Base-by-base conservation (phyloP, 2,329 filamentous ascomycete genomes). In the Plenodomus lindquistii region DNA sequence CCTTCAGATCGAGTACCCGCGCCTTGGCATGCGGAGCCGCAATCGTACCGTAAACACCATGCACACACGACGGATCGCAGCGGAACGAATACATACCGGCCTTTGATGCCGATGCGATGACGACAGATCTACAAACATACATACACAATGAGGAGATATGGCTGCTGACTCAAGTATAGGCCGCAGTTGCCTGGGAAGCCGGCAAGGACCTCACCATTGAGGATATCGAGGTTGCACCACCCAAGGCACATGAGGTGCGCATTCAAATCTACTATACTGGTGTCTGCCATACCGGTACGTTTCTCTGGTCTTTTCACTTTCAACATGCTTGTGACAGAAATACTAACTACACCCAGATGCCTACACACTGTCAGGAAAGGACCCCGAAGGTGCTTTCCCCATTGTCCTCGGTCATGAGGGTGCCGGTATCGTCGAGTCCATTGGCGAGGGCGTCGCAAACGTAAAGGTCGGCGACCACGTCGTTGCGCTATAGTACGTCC, bases 191-290 rank as follows among this genome's bases (percentile, higher is more conserved):
- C 73, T 99, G 94, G 94, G 93, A 92, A 77, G 91, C 94, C 40
- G 92, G 89, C 72, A 89, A 96, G 79, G 87, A 90, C 62, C 84
- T 99, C 59, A 85, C 81, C 66, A 83, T 97, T 62, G 94, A 99
- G 78, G 90, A 96, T 63, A 81, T 99, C 66, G 92, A 97, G 78
- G 94, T 99, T 59, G 85, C 82, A 44, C 88, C 93, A 55, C 94
- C 94, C 51, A 86, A 82, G 76, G 92, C 93, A 54, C 85, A 96
- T 77, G 94, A 99, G 79, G 94, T 99, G 71, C 90, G 94, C 67
- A 96, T 99, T 71, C 80, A 97, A 81, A 90, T 97, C 73, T 87
- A 93, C 81, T 95, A 97, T 81, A 99, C 94, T 44, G 94, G 94
- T 77, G 94, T 99, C 73, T 99, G 94, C 81, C 94, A 99, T 80